Conservation (phyloP, 345 rosid species). For the Eucalyptus shirleyi region DNA sequence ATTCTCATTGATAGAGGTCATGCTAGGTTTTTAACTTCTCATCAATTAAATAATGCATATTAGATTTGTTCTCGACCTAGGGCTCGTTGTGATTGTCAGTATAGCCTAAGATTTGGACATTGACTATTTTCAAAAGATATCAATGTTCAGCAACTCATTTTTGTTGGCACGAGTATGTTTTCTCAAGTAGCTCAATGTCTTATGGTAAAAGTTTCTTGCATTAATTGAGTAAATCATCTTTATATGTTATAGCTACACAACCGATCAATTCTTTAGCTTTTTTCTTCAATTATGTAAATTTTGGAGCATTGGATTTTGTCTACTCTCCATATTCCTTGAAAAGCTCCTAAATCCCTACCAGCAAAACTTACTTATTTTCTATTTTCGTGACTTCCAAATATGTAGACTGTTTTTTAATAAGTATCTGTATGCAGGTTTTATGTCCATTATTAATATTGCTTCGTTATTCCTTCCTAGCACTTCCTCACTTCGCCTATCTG, state of each 20-base stretch:
- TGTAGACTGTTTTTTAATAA: too few species aligned
- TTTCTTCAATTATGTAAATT: too few species aligned
- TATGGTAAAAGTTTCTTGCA: background rate
- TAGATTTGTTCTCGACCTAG: fast-evolving
- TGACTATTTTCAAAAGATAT: background rate
- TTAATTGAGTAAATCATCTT: background rate
- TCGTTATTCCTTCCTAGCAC: too few species aligned
- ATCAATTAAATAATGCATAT: too few species aligned
- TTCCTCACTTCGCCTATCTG: too few species aligned
- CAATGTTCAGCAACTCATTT: background rate
- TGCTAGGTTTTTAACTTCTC: too few species aligned
- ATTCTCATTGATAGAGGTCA: too few species aligned
- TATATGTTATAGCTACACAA: background rate
- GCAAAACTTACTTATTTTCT: background rate
- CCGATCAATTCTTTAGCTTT: background rate
- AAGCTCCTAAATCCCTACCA: background rate
- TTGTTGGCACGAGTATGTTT: background rate
- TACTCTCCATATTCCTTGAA: background rate
- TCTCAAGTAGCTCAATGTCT: background rate
- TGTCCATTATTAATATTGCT: too few species aligned
- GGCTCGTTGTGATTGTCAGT: background rate
- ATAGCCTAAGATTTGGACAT: too few species aligned
- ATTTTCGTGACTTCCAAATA: background rate
- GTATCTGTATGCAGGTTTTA: background rate
- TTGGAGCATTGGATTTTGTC: background rate